Percentiles rank a stretch among this genome's conserved stretches.
phyloP scores from a whole-genome alignment of 2,329 filamentous ascomycete species.

The Aspergillus sp. region DNA sequence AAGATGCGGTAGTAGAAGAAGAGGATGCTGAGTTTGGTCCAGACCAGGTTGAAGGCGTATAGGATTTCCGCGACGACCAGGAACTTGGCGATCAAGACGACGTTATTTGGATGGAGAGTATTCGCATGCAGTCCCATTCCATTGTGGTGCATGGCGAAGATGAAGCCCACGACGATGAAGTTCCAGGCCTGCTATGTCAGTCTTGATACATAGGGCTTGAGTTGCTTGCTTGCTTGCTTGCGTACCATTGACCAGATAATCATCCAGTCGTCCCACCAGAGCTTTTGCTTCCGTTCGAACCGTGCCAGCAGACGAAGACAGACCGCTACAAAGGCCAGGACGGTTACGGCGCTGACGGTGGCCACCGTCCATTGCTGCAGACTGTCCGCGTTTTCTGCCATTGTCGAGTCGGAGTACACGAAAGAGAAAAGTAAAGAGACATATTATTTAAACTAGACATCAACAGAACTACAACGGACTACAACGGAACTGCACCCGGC shows the following conservation, averaged over 20 bases:
- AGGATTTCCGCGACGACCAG: conserved; percentile 43
- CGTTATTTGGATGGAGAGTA: conserved; percentile 23
- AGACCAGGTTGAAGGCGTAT: conserved; percentile 35
- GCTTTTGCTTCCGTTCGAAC: conserved; percentile 42
- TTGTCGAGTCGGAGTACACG: too few relatives aligned
- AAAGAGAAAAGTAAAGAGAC: too few relatives aligned
- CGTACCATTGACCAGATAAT: conserved; percentile 51
- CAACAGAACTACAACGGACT: too few relatives aligned
- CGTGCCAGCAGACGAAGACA: conserved; percentile 45
- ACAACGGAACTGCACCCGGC: too few relatives aligned
- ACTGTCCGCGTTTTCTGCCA: conserved; percentile 20
- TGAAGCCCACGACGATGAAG: conserved; percentile 46
- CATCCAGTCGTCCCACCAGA: conserved; percentile 56
- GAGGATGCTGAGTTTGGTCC: conserved; percentile 29
- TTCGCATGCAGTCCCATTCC: conserved; percentile 52
- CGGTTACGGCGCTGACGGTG: conserved; percentile 45
- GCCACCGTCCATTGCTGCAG: conserved; percentile 47
- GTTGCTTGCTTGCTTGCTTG: too few relatives aligned
- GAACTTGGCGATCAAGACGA: conserved; percentile 31
- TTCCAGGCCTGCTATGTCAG: conserved; percentile 20
- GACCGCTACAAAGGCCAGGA: conserved; percentile 42
- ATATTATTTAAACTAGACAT: too few relatives aligned
- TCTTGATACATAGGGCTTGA: too few relatives aligned
- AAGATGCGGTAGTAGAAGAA: conserved; percentile 32
- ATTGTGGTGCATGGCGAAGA: conserved; percentile 48